These are phyloP conservation scores for Penstemon barbatus DNA, from an alignment of 257 asterid species.

Conservation along the genomic window DNA sequence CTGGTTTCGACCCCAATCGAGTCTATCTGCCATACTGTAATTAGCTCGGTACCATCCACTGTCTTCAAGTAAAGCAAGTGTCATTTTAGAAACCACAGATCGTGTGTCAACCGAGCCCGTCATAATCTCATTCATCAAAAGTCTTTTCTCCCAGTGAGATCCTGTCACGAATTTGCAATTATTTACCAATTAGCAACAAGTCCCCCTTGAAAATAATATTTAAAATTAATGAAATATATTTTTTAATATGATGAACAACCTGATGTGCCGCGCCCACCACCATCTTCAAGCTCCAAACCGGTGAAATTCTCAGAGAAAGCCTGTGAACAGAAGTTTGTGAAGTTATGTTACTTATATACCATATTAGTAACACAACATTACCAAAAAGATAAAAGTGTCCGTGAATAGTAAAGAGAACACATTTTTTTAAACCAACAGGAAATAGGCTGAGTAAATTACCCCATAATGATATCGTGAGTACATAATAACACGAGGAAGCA, in stretches of 20 bases:
- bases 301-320: slow-evolving; percentile 91
- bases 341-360: slow-evolving; percentile 4
- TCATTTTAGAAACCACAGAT: slow-evolving; percentile 94
- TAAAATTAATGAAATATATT: background rate
- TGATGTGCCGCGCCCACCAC: slow-evolving; percentile 98
- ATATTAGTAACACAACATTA: slow-evolving; percentile 2
- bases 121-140: slow-evolving; percentile 94
- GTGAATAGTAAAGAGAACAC: background rate
- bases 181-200: slow-evolving; percentile 21
- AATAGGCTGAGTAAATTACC: slow-evolving; percentile 38
- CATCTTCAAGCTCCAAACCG: slow-evolving; percentile 97
- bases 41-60: slow-evolving; percentile 97
- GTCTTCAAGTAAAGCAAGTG: slow-evolving; percentile 92
- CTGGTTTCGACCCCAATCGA: slow-evolving; percentile 93
- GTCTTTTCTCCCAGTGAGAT: slow-evolving; percentile 98
- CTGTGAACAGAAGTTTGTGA: slow-evolving; percentile 39
- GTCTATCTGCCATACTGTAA: slow-evolving; percentile 88
- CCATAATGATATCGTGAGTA: slow-evolving; percentile 90
- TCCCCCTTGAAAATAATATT: slow-evolving; percentile 11
- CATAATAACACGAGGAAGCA: slow-evolving; percentile 95
- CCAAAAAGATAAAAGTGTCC: background rate
- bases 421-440: slow-evolving; percentile 14
- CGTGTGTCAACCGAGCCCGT: slow-evolving; percentile 97
- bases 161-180: slow-evolving; percentile 48
- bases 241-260: slow-evolving; percentile 41